Evolutionary conservation across 345 rosid genomes (phyloP).

Genomic region (Garcia nutans): DNA sequence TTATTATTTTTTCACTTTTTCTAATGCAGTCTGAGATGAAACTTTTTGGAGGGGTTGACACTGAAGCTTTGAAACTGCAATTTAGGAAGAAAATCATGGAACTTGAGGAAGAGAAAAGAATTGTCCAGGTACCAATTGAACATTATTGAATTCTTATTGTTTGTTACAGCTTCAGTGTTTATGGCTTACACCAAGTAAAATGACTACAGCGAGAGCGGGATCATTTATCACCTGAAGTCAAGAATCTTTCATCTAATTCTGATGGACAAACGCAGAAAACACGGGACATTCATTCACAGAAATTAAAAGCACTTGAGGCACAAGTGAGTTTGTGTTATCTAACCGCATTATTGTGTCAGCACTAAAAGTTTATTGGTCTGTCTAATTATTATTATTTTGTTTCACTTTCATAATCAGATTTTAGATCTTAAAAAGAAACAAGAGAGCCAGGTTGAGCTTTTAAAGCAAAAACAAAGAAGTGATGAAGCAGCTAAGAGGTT

Average conservation of each 20-base stretch:
- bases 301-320: conserved; percentile 76
- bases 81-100: conserved; percentile 92
- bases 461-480: conserved; percentile 93
- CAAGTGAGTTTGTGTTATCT: conserved; percentile 43
- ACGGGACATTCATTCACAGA: conserved; percentile 81
- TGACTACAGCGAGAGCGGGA: conserved; percentile 81
- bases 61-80: conserved; percentile 79
- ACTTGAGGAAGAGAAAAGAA: conserved; percentile 82
- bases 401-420: conserved; percentile 44
- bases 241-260: conserved; percentile 67
- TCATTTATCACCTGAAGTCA: conserved; percentile 75
- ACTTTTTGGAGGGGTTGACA: conserved; percentile 69
- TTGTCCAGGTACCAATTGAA: conserved; percentile 62
- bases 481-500: conserved; percentile 87
- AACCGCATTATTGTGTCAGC: neutral
- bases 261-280: conserved; percentile 82
- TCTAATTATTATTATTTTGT: neutral
- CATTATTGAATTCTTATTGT: conserved; percentile 17
- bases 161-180: conserved; percentile 5
- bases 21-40: conserved; percentile 83
- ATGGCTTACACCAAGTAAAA: conserved; percentile 16
- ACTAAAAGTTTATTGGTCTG: neutral
- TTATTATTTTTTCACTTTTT: neutral
- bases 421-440: conserved; percentile 85
- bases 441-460: conserved; percentile 80